A percentile compares a stretch with the other conserved stretches of the same genome.
Conservation (phyloP, 305 asterid genomes). For the Solanum hybrid region DNA sequence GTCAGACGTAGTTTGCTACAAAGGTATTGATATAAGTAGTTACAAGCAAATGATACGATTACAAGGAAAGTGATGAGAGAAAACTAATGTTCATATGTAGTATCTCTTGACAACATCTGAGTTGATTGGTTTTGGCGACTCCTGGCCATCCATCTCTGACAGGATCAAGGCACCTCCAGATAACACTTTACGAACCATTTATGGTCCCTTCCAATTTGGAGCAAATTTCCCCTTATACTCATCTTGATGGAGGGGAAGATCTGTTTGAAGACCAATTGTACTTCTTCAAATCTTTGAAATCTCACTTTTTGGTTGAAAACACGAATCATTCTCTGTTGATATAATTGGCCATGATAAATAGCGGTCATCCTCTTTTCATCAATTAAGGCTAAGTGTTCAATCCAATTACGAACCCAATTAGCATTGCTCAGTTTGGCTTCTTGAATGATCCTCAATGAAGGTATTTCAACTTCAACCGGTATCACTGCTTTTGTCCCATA, state of each 20-base stretch:
- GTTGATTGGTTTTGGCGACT: neutral
- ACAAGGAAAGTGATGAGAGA: neutral
- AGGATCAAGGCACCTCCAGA: too few relatives aligned
- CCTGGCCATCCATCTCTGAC: neutral
- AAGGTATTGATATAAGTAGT: neutral
- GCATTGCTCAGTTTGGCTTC: too few relatives aligned
- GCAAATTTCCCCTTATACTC: too few relatives aligned
- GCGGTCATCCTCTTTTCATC: neutral
- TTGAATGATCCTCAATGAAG: too few relatives aligned
- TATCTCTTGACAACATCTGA: neutral
- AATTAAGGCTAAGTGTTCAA: too few relatives aligned
- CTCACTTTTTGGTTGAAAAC: neutral
- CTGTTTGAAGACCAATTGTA: too few relatives aligned
- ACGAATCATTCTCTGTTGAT: neutral
- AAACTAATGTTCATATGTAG: neutral
- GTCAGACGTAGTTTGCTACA: neutral
- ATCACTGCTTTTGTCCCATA: too few relatives aligned
- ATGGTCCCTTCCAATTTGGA: too few relatives aligned
- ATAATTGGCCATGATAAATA: neutral
- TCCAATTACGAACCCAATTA: too few relatives aligned
- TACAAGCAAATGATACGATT: neutral
- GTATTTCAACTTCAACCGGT: too few relatives aligned
- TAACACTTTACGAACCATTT: too few relatives aligned
- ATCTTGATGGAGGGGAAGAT: too few relatives aligned
- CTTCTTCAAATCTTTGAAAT: neutral